Evolutionary conservation across 2,329 filamentous ascomycete genomes (phyloP).

Genomic region (Epichloe uncinata): DNA sequence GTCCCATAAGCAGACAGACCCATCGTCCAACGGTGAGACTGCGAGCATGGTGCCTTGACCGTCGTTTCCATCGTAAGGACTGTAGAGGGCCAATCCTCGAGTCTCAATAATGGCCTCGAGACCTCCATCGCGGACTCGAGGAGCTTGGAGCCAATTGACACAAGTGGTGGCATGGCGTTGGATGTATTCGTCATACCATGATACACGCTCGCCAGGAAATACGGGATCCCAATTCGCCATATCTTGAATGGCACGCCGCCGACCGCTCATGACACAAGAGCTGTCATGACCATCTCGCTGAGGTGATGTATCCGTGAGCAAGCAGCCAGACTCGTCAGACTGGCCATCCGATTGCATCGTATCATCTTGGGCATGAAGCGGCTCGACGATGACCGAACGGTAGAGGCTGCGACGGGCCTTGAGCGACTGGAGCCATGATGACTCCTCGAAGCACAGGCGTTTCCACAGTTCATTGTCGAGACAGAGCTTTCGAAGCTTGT

Average conservation of each 20-base stretch:
- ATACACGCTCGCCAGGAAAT: conserved; percentile 55
- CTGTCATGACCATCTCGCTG: not conserved
- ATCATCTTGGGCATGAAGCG: not conserved
- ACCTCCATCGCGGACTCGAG: conserved; percentile 29
- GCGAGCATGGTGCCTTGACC: conserved; percentile 35
- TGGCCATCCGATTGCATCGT: conserved; percentile 7
- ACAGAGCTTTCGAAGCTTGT: conserved; percentile 49
- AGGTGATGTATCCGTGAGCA: not conserved
- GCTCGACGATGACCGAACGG: conserved; percentile 13
- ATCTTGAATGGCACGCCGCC: conserved; percentile 29
- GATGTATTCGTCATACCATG: conserved; percentile 85
- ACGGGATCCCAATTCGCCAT: conserved; percentile 75
- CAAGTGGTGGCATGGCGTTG: conserved; percentile 64
- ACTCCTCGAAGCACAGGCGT: conserved; percentile 57
- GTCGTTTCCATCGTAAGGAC: conserved; percentile 36
- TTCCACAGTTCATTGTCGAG: conserved; percentile 72
- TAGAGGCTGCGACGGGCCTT: conserved; percentile 25
- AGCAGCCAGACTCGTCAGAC: not conserved
- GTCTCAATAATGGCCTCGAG: conserved; percentile 45
- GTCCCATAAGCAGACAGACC: conserved; percentile 81
- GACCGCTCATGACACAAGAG: not conserved
- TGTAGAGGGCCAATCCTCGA: conserved; percentile 58
- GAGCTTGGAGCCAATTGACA: conserved; percentile 63
- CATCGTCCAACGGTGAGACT: conserved; percentile 71
- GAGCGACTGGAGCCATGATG: conserved; percentile 50